These are phyloP conservation scores for Termitomyces eurrhizus DNA, from an alignment of 768 basidiomycete species.

Conservation along the genomic window DNA sequence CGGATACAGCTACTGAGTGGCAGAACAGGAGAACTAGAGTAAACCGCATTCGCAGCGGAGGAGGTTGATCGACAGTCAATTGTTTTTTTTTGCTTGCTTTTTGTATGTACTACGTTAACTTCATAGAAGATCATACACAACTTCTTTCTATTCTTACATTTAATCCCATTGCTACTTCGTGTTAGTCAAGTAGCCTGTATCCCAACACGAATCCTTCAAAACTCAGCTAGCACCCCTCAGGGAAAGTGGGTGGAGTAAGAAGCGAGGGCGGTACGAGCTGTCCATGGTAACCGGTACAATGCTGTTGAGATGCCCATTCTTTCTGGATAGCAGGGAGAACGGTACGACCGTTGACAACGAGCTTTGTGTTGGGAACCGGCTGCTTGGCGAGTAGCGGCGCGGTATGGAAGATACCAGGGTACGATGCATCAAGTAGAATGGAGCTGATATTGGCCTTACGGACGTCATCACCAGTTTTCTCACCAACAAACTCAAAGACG, in stretches of 20 bases:
- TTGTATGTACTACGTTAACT: no score
- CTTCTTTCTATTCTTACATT: neutral
- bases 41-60: no score
- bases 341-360: conserved; percentile 22
- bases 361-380: conserved; percentile 21
- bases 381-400: conserved; percentile 2
- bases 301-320: neutral
- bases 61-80: no score
- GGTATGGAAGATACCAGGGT: conserved; percentile 25
- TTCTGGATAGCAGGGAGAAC: conserved; percentile 18
- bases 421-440: conserved; percentile 12
- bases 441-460: conserved; percentile 7
- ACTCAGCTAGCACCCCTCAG: neutral
- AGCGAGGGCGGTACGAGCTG: neutral
- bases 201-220: neutral
- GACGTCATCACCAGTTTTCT: conserved; percentile 38
- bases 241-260: neutral
- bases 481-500: conserved; percentile 49
- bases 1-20: no score
- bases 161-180: neutral
- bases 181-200: neutral
- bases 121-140: neutral
- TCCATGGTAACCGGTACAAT: neutral
- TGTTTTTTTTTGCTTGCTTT: no score
- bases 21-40: no score